Evolutionary conservation across 2,329 filamentous ascomycete genomes (phyloP).

Genomic region (Whalleya microplaca): DNA sequence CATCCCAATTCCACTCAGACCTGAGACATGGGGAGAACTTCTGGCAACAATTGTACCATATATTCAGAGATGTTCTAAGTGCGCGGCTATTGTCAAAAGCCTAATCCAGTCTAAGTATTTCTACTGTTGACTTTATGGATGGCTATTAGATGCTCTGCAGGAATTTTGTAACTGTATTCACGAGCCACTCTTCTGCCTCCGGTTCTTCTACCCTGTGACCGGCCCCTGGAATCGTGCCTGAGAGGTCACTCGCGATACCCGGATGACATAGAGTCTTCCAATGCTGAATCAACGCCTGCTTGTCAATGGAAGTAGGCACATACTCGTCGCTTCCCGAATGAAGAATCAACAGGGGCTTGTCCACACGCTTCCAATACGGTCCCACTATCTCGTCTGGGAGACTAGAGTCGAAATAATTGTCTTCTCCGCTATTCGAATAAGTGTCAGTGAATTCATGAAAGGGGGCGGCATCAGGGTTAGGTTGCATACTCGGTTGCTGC

Average conservation of each 20-base stretch:
- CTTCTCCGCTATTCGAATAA: constrained; percentile 61
- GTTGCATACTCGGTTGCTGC: constrained; percentile 52
- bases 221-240: constrained; percentile 57
- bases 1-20: too few relatives aligned
- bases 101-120: neutral
- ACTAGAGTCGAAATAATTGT: constrained; percentile 89
- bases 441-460: constrained; percentile 4
- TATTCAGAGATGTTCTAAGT: neutral
- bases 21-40: too few relatives aligned
- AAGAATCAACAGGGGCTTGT: constrained; percentile 64
- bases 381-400: constrained; percentile 58
- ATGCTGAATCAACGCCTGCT: constrained; percentile 56
- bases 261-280: constrained; percentile 55
- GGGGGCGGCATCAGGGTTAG: neutral
- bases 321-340: constrained; percentile 69
- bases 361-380: constrained; percentile 67
- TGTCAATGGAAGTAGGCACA: constrained; percentile 62
- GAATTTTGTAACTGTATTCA: constrained; percentile 51
- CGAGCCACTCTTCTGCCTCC: constrained; percentile 54
- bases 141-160: constrained; percentile 35
- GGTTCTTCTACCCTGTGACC: constrained; percentile 53
- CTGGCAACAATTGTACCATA: too few relatives aligned
- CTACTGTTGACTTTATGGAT: neutral
- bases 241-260: constrained; percentile 52
- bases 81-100: neutral